phyloP scores from a whole-genome alignment of 768 basidiomycete genomes.

The Lanmaoa rubissima region DNA sequence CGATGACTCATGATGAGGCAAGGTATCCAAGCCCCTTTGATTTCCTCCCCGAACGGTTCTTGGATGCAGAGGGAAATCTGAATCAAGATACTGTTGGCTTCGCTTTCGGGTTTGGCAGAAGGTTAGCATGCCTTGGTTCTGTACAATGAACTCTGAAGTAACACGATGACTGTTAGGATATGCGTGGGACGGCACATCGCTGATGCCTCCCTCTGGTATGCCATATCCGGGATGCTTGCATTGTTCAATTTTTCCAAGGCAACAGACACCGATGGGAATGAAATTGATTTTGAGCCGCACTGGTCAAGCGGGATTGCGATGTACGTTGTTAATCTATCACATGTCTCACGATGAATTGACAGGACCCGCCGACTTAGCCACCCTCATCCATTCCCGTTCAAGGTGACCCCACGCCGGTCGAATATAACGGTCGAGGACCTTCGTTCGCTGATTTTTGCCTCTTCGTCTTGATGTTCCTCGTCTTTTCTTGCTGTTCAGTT shows the following conservation, averaged over 20 bases:
- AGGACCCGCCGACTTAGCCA: conserved; percentile 6
- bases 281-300: conserved; percentile 17
- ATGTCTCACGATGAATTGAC: background rate
- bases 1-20: conserved; percentile 33
- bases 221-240: conserved; percentile 28
- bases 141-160: background rate
- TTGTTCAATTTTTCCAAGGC: conserved; percentile 28
- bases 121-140: conserved; percentile 3
- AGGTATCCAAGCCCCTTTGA: conserved; percentile 31
- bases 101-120: conserved; percentile 29
- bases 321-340: background rate
- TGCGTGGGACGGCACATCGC: conserved; percentile 27
- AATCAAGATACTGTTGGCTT: conserved; percentile 21
- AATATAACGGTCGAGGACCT: conserved; percentile 4
- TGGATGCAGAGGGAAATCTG: conserved; percentile 18
- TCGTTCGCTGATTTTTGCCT: background rate
- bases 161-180: conserved; percentile 8
- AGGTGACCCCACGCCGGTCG: conserved; percentile 8
- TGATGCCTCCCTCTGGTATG: conserved; percentile 29
- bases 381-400: conserved; percentile 16
- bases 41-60: conserved; percentile 35
- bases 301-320: conserved; percentile 20
- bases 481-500: background rate
- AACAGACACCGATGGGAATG: conserved; percentile 22
- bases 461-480: background rate